phyloP scores from a whole-genome alignment of 164 flowering plant species.

The Taxillus chinensis region DNA sequence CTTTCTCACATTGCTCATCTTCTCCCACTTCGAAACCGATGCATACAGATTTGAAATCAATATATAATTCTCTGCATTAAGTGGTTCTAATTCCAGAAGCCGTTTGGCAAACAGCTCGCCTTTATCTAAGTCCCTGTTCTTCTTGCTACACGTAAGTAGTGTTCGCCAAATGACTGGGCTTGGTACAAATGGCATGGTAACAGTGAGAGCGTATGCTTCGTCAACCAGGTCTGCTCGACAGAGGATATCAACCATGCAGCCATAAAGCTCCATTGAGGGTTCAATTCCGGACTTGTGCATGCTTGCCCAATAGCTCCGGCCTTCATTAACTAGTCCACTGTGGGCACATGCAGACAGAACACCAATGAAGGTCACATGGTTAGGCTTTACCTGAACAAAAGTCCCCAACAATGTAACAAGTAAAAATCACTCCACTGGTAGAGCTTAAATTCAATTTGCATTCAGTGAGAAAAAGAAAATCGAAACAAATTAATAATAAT shows the following conservation, averaged over 20 bases:
- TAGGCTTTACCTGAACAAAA: constrained; percentile 28
- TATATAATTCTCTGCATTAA: constrained; percentile 33
- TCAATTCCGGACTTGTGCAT: constrained; percentile 25
- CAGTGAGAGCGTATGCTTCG: constrained; percentile 23
- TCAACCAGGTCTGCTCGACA: constrained; percentile 30
- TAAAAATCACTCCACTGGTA: not conserved
- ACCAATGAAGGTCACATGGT: constrained; percentile 31
- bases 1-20: constrained; percentile 28
- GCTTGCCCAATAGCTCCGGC: constrained; percentile 23
- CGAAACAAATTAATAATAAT: not conserved
- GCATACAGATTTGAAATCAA: constrained; percentile 35
- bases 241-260: constrained; percentile 43
- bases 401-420: not conserved
- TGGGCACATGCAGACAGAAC: constrained; percentile 44
- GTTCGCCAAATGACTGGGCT: constrained; percentile 37
- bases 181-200: constrained; percentile 24
- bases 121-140: constrained; percentile 13
- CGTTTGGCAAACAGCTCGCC: constrained; percentile 24
- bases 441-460: not conserved
- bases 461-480: not conserved
- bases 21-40: constrained; percentile 24
- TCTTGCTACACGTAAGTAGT: constrained; percentile 30
- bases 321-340: constrained; percentile 27
- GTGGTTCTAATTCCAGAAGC: constrained; percentile 35
- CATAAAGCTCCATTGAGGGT: constrained; percentile 42